phyloP scores from a whole-genome alignment of 768 basidiomycete genomes.

The Rhodotorula toruloides region DNA sequence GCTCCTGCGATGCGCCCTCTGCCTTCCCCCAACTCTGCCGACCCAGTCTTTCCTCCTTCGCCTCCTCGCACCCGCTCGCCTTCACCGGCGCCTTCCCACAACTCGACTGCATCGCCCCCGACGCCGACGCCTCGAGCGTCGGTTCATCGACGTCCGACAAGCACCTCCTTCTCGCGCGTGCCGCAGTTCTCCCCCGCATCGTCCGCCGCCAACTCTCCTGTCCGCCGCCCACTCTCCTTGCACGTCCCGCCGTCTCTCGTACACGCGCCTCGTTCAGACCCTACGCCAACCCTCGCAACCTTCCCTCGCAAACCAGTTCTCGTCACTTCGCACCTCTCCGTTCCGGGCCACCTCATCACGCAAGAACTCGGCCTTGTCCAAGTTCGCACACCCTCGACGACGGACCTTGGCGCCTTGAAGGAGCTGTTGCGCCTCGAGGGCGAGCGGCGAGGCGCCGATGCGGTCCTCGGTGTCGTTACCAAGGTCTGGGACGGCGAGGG shows the following conservation, averaged over 20 bases:
- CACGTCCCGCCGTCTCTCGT: not conserved
- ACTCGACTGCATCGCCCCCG: not conserved
- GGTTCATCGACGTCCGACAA: not conserved
- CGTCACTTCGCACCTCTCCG: conserved; percentile 1
- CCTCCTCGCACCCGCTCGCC: not conserved
- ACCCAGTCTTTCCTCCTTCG: not conserved
- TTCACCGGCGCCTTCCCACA: not conserved
- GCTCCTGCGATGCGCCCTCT: not conserved
- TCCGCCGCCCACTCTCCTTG: not conserved
- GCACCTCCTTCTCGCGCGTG: not conserved
- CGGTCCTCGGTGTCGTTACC: conserved; percentile 3
- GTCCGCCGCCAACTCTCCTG: not conserved
- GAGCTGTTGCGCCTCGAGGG: conserved; percentile 4
- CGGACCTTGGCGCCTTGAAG: not conserved
- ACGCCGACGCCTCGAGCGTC: not conserved
- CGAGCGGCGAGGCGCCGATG: conserved; percentile 4
- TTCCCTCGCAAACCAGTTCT: not conserved
- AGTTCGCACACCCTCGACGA: not conserved
- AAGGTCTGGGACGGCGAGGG: conserved; percentile 2
- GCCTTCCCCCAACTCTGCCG: not conserved
- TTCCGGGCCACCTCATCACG: not conserved
- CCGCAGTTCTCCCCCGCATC: not conserved
- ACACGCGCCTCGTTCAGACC: not conserved
- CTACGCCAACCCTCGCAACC: not conserved
- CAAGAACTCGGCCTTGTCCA: conserved; percentile 9